Evolutionary conservation across 2,329 filamentous ascomycete species (phyloP).

Genomic region (Diaporthe velutina): DNA sequence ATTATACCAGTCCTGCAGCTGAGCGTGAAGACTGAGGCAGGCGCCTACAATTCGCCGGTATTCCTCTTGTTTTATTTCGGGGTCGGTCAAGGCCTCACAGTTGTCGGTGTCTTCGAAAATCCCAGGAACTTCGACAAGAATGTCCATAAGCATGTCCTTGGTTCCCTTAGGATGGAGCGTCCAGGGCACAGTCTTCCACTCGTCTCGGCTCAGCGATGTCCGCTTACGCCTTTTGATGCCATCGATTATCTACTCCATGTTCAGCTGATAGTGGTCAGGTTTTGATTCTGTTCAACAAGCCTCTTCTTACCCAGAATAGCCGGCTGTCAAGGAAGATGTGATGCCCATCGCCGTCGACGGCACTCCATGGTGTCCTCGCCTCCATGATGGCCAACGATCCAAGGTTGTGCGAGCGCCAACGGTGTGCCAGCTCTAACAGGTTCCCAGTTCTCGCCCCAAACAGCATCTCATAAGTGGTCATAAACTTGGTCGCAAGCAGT

Average conservation of each 20-base stretch:
- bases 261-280: not conserved
- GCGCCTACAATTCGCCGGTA: slow-evolving; percentile 35
- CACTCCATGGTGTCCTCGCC: slow-evolving; percentile 26
- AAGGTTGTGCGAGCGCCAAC: slow-evolving; percentile 25
- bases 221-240: slow-evolving; percentile 38
- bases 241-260: slow-evolving; percentile 36
- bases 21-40: not conserved
- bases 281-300: not conserved
- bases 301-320: not conserved
- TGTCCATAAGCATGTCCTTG: slow-evolving; percentile 42
- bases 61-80: slow-evolving; percentile 19
- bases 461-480: slow-evolving; percentile 44
- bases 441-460: slow-evolving; percentile 5
- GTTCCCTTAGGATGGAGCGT: slow-evolving; percentile 38
- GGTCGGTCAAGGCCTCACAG: slow-evolving; percentile 8
- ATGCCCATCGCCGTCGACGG: slow-evolving; percentile 13
- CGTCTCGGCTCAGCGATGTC: slow-evolving; percentile 36
- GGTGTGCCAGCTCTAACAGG: not conserved
- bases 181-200: slow-evolving; percentile 44
- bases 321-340: slow-evolving; percentile 5
- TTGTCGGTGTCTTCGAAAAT: slow-evolving; percentile 42
- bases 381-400: slow-evolving; percentile 29
- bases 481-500: slow-evolving; percentile 41
- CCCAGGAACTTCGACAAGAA: slow-evolving; percentile 40
- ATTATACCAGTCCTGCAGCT: slow-evolving; percentile 38